Evolutionary conservation across 2,329 filamentous ascomycete genomes (phyloP), one percentile per base, ranked within the genome.

Genomic region (Aspergillus piperis): DNA sequence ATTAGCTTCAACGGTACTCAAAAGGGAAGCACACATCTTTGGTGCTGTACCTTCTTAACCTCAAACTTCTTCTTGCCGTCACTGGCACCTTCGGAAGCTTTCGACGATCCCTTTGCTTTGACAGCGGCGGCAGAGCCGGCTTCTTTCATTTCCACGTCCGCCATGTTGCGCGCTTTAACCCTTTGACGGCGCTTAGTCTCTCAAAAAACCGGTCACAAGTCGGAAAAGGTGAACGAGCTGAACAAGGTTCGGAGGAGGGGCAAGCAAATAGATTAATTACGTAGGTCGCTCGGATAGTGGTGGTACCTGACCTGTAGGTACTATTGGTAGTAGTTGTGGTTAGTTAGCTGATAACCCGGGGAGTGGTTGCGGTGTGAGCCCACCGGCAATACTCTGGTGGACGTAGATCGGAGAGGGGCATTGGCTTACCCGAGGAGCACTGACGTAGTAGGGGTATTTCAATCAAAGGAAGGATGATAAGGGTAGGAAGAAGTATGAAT

Each of bases 131-230:
- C 77, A 41, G 84, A 78, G 36, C 87, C 86, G 50, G 90, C 92
- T 78, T 98, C 95, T 57, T 91, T 90, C 95, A 98, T 98, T 73
- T 97, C 92, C 54, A 98, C 89, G 79, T 99, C 95, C 61, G 93
- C 91, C 95, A 98, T 98, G 64, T 48, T 54, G n/a, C 25, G 53
- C 10, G 53, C 11, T 11, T 32, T 54, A 39, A 39, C 23, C 23
- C 50, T 42, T 36, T 21, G 48, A 13, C n/a, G 30, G 25, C 27
- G 21, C 44, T 54, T 30, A 47, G n/a, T 13, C 27, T 51, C 23
- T 6, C 39, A 23, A 36, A 48, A 27, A 25, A 13, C 49, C 19
- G 55, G 11, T 50, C 21, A 15, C 25, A 55, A 36, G 13, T 8
- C 39, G 25, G 19, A 17, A 58, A 7, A 13, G 30, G 21, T 44